Evolutionary conservation across 495 filamentous ascomycete genomes (phyloP), one percentile per base, ranked within the genome.

Genomic region (Entonaema liquescens): DNA sequence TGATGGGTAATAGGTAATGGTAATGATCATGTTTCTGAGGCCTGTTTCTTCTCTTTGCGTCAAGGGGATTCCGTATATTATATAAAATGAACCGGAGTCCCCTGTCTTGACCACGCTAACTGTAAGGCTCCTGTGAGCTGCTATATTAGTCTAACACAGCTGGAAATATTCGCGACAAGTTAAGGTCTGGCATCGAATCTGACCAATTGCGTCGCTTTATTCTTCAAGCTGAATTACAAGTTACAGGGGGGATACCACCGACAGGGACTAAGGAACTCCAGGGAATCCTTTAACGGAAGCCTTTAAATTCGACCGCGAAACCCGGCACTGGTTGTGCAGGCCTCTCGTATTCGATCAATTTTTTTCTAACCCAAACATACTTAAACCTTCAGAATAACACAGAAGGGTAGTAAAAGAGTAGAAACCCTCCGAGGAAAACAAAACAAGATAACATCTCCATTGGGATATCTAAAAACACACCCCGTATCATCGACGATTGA

Each of bases 291-390:
- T 69, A 72, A 69, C 65, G 70, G 70, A 21, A 73, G 70, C 28
- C 71, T 49, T 70, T 70, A 74, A 74, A 74, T 70, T 67, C 59
- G 65, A 74, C 71, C 62, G 71, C 67, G 63, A 60, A 74, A 65
- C 67, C 71, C 71, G 71, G 58, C 49, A 33, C 62, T 65, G 31
- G 42, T 61, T 56, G 58, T 58, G 67, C 62, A 63, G 67, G 62
- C 40, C 67, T 42, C 59, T 74, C 71, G 71, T 73, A 70, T 73
- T 70, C 59, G 58, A 62, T 21, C 67, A 67, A 64, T 64, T 67
- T 74, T 74, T 74, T 74, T 29, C 62, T 64, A 62, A 61, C 55
- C 49, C 54, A 56, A 64, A 62, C 62, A 62, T 63, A 62, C 49
- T 17, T 62, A 52, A 44, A 61, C 42, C 40, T 47, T 53, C 31